Evolutionary conservation across 2,329 filamentous ascomycete species (phyloP).

Genomic region (Diaporthe australafricana): DNA sequence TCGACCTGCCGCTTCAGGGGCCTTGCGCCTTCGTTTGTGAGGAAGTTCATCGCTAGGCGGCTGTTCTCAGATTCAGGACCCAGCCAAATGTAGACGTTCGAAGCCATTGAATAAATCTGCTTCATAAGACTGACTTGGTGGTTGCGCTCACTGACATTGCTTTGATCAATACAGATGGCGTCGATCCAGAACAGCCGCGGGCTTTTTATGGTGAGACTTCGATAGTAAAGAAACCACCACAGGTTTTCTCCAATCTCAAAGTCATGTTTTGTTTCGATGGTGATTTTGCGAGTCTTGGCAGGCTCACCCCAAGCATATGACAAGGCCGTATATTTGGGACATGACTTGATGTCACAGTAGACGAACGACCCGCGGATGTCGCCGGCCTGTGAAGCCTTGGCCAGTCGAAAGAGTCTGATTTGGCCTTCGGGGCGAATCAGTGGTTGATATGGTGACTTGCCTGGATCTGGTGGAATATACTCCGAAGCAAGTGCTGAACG

Average conservation of each 20-base stretch:
- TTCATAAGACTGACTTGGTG: slow-evolving; percentile 14
- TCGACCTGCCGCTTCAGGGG: background rate
- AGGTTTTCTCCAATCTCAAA: slow-evolving; percentile 4
- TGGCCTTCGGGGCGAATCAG: background rate
- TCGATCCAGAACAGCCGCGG: slow-evolving; percentile 13
- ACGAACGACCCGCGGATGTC: background rate
- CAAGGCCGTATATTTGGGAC: background rate
- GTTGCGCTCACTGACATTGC: background rate
- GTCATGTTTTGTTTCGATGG: background rate
- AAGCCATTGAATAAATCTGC: slow-evolving; percentile 2
- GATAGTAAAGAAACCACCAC: slow-evolving; percentile 9
- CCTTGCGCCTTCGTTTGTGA: background rate
- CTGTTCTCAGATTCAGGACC: background rate
- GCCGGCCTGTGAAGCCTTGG: background rate
- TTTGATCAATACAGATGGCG: slow-evolving; percentile 17
- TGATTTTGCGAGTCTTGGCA: background rate
- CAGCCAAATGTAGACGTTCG: slow-evolving; percentile 8
- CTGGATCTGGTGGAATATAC: background rate
- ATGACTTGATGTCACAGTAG: background rate
- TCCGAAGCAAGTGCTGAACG: slow-evolving; percentile 2
- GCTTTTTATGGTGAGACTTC: background rate
- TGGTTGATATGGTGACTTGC: background rate
- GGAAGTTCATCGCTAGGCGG: background rate
- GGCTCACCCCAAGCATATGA: slow-evolving; percentile 8
- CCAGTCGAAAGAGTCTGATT: background rate